Conservation (phyloP, 805 yeast genomes). For the Candida qinlingensis region DNA sequence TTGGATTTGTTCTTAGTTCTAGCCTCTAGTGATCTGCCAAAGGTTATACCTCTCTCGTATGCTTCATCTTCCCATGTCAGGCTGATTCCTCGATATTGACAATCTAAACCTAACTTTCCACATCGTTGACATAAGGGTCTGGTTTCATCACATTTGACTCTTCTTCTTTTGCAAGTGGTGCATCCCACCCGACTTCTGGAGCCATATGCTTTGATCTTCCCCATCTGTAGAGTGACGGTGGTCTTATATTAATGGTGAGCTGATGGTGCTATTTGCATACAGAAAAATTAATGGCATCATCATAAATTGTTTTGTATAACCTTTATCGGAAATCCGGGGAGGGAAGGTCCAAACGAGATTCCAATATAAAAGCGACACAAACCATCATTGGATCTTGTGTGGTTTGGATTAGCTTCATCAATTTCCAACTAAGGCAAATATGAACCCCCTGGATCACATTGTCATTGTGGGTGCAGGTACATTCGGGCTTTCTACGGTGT, state of each 20-base stretch:
- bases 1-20: slow-evolving; percentile 7
- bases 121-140: slow-evolving; percentile 32
- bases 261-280: slow-evolving; percentile 19
- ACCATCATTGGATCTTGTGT: too few relatives aligned
- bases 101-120: slow-evolving; percentile 20
- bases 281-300: slow-evolving; percentile 6
- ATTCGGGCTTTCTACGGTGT: slow-evolving; percentile 39
- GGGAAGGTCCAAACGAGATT: slow-evolving; percentile 1
- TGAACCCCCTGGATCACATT: slow-evolving; percentile 22
- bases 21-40: slow-evolving; percentile 31
- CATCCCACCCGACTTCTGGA: slow-evolving; percentile 40
- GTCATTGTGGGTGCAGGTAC: slow-evolving; percentile 40
- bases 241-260: background rate
- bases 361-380: background rate
- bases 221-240: slow-evolving; percentile 12
- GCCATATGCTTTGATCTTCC: slow-evolving; percentile 20
- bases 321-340: background rate
- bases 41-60: slow-evolving; percentile 28
- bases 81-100: slow-evolving; percentile 17
- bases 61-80: slow-evolving; percentile 36
- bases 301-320: background rate
- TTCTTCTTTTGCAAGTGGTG: slow-evolving; percentile 42
- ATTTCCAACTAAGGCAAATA: background rate
- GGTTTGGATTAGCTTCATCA: too few relatives aligned
- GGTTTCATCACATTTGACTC: slow-evolving; percentile 42